These are phyloP conservation scores for Gigaspora rosea DNA, from an alignment of 192 early-diverging fungal species.

Conservation along the genomic window DNA sequence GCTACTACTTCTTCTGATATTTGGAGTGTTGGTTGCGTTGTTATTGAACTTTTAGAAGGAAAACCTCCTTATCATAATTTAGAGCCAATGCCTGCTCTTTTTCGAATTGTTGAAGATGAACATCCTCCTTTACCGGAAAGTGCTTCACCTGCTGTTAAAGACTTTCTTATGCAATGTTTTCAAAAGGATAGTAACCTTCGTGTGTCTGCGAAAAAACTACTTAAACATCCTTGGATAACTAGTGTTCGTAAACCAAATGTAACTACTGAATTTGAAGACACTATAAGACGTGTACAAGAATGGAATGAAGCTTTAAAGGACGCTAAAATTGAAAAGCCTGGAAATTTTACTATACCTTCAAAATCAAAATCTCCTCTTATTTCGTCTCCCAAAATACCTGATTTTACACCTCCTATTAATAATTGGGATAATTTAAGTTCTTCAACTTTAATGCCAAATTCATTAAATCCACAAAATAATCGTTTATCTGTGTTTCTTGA, in stretches of 20 bases:
- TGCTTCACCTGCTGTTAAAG: slow-evolving; percentile 60
- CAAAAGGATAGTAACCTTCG: slow-evolving; percentile 72
- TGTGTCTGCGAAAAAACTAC: slow-evolving; percentile 65
- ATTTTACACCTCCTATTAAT: neutral
- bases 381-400: slow-evolving; percentile 2
- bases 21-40: slow-evolving; percentile 74
- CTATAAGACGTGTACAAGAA: slow-evolving; percentile 41
- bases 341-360: neutral
- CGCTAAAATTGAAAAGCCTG: neutral
- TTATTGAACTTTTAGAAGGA: slow-evolving; percentile 70
- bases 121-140: slow-evolving; percentile 71
- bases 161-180: slow-evolving; percentile 81
- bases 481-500: slow-evolving; percentile 22
- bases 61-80: slow-evolving; percentile 71
- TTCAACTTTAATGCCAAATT: no score
- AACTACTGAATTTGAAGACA: slow-evolving; percentile 42
- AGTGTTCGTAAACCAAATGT: slow-evolving; percentile 40
- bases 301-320: slow-evolving; percentile 45
- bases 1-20: slow-evolving; percentile 73
- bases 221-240: slow-evolving; percentile 68
- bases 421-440: no score
- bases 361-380: slow-evolving; percentile 7
- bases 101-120: slow-evolving; percentile 71
- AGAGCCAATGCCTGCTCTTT: slow-evolving; percentile 69
- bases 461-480: neutral